Conservation (phyloP, 768 basidiomycete species). For the Neoboletus brunneissimus region DNA sequence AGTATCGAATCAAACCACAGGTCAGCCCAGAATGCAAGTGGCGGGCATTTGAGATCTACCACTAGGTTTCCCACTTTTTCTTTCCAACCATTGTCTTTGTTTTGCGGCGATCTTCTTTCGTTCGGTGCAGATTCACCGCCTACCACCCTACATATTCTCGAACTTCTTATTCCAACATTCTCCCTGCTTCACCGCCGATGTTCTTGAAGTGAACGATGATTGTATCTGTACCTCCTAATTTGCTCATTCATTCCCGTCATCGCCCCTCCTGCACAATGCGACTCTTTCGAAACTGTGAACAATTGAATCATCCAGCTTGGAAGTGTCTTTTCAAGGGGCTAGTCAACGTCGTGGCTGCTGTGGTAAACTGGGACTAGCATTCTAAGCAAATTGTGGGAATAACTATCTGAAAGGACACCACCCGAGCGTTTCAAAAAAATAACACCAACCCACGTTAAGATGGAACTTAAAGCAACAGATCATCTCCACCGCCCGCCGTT, state of each 20-base stretch:
- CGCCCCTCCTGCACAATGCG: slow-evolving; percentile 20
- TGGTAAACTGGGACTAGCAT: slow-evolving; percentile 1
- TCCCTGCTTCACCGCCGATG: slow-evolving; percentile 20
- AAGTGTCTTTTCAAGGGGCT: background rate
- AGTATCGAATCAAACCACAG: slow-evolving; percentile 24
- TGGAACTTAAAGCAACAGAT: slow-evolving; percentile 39
- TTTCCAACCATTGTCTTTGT: slow-evolving; percentile 9
- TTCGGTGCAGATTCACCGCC: slow-evolving; percentile 1
- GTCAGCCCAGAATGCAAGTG: slow-evolving; percentile 35
- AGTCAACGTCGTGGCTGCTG: background rate
- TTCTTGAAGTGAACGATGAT: slow-evolving; percentile 37
- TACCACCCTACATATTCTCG: slow-evolving; percentile 2
- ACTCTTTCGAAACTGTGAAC: slow-evolving; percentile 19
- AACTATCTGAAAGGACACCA: background rate
- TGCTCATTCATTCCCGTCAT: slow-evolving; percentile 24
- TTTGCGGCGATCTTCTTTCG: slow-evolving; percentile 11
- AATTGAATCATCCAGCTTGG: slow-evolving; percentile 6
- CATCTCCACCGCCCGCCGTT: slow-evolving; percentile 36
- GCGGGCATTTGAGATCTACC: slow-evolving; percentile 31
- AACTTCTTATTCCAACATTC: slow-evolving; percentile 22
- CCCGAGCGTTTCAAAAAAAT: too few relatives aligned
- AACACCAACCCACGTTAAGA: background rate
- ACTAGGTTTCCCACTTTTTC: slow-evolving; percentile 1
- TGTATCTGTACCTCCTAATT: slow-evolving; percentile 39
- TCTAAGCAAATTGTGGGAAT: slow-evolving; percentile 7